Percentiles rank a stretch among this genome's conserved stretches.
Conservation (phyloP, 2,329 filamentous ascomycete species). For the Ophiostoma novo-ulmi region DNA sequence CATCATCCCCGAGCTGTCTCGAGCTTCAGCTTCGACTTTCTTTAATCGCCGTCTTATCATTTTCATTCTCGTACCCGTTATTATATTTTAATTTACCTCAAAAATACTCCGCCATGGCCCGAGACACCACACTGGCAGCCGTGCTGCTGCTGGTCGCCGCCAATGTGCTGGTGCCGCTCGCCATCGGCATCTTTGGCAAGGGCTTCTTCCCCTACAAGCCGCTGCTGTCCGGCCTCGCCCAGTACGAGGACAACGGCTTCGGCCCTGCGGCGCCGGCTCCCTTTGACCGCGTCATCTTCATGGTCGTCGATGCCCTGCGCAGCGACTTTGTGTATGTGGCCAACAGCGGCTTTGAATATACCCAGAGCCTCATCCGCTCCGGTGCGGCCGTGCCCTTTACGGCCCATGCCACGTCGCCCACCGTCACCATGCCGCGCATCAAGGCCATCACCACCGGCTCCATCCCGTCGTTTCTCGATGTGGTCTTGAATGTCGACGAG, state of each 20-base stretch:
- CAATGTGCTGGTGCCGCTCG: slow-evolving; percentile 71
- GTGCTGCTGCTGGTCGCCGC: slow-evolving; percentile 54
- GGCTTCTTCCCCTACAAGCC: slow-evolving; percentile 99
- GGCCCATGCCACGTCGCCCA: slow-evolving; percentile 91
- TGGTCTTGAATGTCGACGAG: slow-evolving; percentile 94
- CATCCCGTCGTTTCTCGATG: slow-evolving; percentile 95
- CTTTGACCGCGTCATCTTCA: slow-evolving; percentile 89
- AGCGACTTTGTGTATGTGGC: slow-evolving; percentile 91
- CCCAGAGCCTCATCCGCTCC: slow-evolving; percentile 81
- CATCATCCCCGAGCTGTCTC: not conserved
- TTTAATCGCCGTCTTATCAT: not conserved
- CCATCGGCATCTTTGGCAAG: slow-evolving; percentile 71
- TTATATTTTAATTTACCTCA: too few relatives aligned
- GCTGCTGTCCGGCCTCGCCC: slow-evolving; percentile 77
- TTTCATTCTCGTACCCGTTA: not conserved
- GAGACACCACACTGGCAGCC: slow-evolving; percentile 22
- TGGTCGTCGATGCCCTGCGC: slow-evolving; percentile 87
- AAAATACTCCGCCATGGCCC: not conserved
- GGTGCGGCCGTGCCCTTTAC: slow-evolving; percentile 89
- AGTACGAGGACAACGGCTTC: slow-evolving; percentile 54
- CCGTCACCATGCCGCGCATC: slow-evolving; percentile 95
- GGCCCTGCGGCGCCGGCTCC: slow-evolving; percentile 57
- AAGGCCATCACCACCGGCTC: slow-evolving; percentile 97
- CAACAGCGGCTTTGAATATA: slow-evolving; percentile 76
- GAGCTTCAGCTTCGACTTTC: not conserved